These are phyloP conservation scores for Cytospora paraplurivora DNA, from an alignment of 2,329 filamentous ascomycete species.

Conservation along the genomic window DNA sequence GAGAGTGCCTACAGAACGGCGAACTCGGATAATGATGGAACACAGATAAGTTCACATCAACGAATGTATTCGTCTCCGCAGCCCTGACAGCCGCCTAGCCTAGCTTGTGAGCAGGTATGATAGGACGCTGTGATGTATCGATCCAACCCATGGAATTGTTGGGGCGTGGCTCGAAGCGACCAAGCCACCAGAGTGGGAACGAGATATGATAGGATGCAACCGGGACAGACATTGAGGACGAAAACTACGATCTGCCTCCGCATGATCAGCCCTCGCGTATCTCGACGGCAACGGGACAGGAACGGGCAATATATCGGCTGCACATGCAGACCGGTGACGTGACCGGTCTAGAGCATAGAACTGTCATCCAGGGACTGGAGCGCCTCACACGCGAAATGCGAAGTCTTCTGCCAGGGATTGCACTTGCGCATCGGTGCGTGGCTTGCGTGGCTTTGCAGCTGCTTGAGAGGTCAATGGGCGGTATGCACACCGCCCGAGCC, in stretches of 20 bases:
- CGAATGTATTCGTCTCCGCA: constrained; percentile 1
- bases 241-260: constrained; percentile 24
- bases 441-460: not conserved
- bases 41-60: constrained; percentile 2
- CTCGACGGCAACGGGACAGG: constrained; percentile 19
- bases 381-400: not conserved
- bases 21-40: not conserved
- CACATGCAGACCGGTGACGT: constrained; percentile 4
- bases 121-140: constrained; percentile 11
- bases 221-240: constrained; percentile 7
- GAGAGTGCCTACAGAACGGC: constrained; percentile 8
- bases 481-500: not conserved
- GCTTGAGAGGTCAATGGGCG: not conserved
- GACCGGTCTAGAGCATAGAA: not conserved
- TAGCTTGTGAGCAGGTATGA: constrained; percentile 9
- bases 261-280: constrained; percentile 30
- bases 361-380: not conserved
- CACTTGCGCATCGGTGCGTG: not conserved
- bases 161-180: constrained; percentile 10
- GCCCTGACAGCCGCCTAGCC: constrained; percentile 10
- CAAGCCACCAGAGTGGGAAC: constrained; percentile 7
- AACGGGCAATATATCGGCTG: not conserved
- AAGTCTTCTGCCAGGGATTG: not conserved
- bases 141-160: constrained; percentile 14
- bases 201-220: constrained; percentile 9